A percentile compares a stretch with the other conserved stretches of the same genome.
Conservation (phyloP, 2,329 filamentous ascomycete species). For the Chalara sp. region DNA sequence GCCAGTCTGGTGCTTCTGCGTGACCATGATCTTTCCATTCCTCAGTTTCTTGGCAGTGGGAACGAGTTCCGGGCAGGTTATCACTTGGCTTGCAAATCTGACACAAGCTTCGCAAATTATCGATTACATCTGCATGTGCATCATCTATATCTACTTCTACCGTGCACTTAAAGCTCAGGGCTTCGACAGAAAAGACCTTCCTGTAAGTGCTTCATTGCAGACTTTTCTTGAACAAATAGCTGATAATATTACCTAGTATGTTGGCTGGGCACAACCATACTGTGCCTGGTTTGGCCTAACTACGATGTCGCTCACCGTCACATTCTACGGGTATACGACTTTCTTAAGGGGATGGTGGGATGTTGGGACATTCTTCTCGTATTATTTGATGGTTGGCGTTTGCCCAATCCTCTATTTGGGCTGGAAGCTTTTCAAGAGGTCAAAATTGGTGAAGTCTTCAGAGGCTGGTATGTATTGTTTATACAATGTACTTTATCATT, state of each 20-base stretch:
- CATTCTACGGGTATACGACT: slow-evolving; percentile 67
- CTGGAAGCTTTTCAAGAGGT: slow-evolving; percentile 65
- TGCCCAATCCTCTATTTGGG: slow-evolving; percentile 51
- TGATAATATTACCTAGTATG: slow-evolving; percentile 36
- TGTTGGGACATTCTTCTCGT: slow-evolving; percentile 61
- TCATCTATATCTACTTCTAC: slow-evolving; percentile 65
- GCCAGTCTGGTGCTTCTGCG: slow-evolving; percentile 55
- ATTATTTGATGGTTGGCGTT: slow-evolving; percentile 61
- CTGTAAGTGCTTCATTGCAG: slow-evolving; percentile 22
- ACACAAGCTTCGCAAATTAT: slow-evolving; percentile 71
- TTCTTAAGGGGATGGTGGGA: slow-evolving; percentile 66
- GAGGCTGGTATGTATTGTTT: slow-evolving; percentile 36
- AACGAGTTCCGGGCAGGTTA: slow-evolving; percentile 35
- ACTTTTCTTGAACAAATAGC: too few species aligned
- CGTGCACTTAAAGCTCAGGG: slow-evolving; percentile 62
- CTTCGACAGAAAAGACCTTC: slow-evolving; percentile 55
- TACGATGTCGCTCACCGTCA: slow-evolving; percentile 60
- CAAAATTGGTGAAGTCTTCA: slow-evolving; percentile 38
- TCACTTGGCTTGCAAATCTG: slow-evolving; percentile 39
- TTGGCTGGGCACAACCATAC: slow-evolving; percentile 54
- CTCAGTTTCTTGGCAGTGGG: slow-evolving; percentile 63
- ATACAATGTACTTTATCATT: neutral
- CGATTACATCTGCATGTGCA: slow-evolving; percentile 61
- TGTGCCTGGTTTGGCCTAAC: slow-evolving; percentile 52
- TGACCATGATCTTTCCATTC: slow-evolving; percentile 59